Evolutionary conservation across 139 green algal species (phyloP).

Genomic region (Astrephomene gubernaculifera): DNA sequence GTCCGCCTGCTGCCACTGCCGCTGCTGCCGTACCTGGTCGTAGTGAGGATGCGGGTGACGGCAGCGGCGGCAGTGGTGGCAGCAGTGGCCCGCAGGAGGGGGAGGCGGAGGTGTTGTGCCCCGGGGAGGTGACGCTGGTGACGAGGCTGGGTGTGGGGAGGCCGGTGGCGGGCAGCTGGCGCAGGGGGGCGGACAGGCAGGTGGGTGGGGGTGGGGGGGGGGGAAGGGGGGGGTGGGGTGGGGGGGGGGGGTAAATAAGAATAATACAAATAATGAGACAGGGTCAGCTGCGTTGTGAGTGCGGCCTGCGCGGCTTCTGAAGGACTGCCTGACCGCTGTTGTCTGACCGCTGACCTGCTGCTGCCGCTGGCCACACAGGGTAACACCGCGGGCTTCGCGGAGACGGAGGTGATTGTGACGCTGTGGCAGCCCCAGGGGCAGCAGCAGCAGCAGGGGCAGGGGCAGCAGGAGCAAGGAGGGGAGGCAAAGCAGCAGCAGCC

Average conservation of each 20-base stretch:
- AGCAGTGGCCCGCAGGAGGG: background rate
- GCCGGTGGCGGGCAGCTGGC: constrained; percentile 25
- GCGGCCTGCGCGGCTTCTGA: background rate
- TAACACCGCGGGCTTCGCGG: constrained; percentile 5
- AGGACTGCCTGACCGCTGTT: background rate
- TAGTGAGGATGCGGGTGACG: background rate
- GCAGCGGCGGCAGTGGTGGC: background rate
- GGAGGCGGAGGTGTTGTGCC: background rate
- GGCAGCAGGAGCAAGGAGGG: background rate
- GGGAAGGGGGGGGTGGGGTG: background rate
- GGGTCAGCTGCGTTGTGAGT: background rate
- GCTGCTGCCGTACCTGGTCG: background rate
- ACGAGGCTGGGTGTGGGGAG: background rate
- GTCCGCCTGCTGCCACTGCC: too few species aligned
- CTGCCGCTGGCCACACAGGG: background rate
- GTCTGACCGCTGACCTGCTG: background rate
- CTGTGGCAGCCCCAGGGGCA: background rate
- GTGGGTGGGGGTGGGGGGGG: background rate
- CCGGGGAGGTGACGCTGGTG: background rate
- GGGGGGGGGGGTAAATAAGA: background rate
- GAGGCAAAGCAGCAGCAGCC: background rate
- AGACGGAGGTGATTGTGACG: constrained; percentile 19
- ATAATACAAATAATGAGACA: background rate
- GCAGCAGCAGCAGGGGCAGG: background rate
- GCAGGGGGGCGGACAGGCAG: background rate